Evolutionary conservation across 2,329 filamentous ascomycete genomes (phyloP), one percentile per base, ranked within the genome.

Genomic region (Myriosclerotinia duriaeana): DNA sequence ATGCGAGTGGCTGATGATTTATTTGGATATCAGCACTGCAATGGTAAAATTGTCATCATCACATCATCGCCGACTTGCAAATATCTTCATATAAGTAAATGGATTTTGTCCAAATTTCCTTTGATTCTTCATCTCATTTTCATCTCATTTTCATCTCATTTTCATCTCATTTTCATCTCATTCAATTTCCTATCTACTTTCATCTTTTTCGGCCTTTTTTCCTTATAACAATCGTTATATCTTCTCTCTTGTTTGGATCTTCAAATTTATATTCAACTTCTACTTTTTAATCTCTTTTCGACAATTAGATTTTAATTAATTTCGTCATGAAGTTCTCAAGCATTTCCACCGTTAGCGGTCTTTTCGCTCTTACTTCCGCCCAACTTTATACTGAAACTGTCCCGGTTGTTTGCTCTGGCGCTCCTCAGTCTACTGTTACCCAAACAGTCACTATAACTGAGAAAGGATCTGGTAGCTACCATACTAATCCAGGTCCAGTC

Each of bases 241-340:
- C 12, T 44, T 44, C 15, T 50, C 40, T 52, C 46, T 60, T 50
- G 7, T 12, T 17, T 55, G 2, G 20, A 36, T 42, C 22, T 36
- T 53, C 30, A 26, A 46, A 2, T n/a, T 22, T n/a, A 34, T 7
- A n/a, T 22, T 36, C 20, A n/a, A 7, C 12, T 46, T 44, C 20
- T 26, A 56, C 12, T 20, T 20, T 5, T 15, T 9, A 14, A 2
- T 65, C 34, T 17, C 52, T 46, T 46, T 44, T 42, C 36, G 17
- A 53, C 22, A 46, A 14, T 11, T 2, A 36, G 2, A 20, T 59
- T 34, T 2, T 26, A n/a, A n/a, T 30, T 53, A 22, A 22, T 60
- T 40, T 69, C 66, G 70, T 60, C 56, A 73, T 72, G 71, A 71
- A 72, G 65, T 64, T 73, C 69, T 70, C 71, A 44, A 69, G 42